Base-by-base conservation (phyloP, 192 early-diverging fungal species). In the Coemansia sp. region DNA sequence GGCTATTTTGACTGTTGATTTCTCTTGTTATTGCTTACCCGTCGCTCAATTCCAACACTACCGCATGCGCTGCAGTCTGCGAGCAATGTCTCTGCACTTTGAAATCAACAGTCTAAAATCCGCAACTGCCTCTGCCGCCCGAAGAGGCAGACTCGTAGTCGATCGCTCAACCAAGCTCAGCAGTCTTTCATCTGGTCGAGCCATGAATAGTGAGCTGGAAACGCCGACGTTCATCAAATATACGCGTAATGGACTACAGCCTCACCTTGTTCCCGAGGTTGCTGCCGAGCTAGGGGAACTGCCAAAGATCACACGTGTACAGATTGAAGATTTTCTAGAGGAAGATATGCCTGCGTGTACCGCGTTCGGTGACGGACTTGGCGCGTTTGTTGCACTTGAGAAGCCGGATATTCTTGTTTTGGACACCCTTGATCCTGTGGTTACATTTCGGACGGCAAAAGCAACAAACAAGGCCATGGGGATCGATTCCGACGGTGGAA, bases 241-340 rank as follows among this genome's bases (percentile, higher is more conserved):
- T 63, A 82, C 80, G 17, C 56, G 74, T 13, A 70, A 69, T 36
- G 80, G 75, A 7, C 61, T 82, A 42, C 80, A 82, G 41, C 80
- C 80, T 45, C 80, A 82, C 23, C 60, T 82, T 45, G 71, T 82
- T 38, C 80, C 65, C 17, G 80, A 82, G 33, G 69, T 82, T 17
- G 75, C 71, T n/a, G 62, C 75, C 4, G 63, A 70, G 62, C 32
- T 82, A 6, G 65, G 22, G 9, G 61, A 25, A n/a, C 65, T 74
- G 59, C 75, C 80, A 20, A 52, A 63, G 34, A 56, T 57, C 9
- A 77, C 71, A 11, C 80, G 71, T n/a, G 61, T 82, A 17, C 74
- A 82, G 68, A 25, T 77, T 15, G 80, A 82, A 45, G 80, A 77
- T 59, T 82, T 82, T 68, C 29, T 82, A 34, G 74, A 69, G n/a